Evolutionary conservation across 139 green algal genomes (phyloP).

Genomic region (Axilococcus clingmanii): DNA sequence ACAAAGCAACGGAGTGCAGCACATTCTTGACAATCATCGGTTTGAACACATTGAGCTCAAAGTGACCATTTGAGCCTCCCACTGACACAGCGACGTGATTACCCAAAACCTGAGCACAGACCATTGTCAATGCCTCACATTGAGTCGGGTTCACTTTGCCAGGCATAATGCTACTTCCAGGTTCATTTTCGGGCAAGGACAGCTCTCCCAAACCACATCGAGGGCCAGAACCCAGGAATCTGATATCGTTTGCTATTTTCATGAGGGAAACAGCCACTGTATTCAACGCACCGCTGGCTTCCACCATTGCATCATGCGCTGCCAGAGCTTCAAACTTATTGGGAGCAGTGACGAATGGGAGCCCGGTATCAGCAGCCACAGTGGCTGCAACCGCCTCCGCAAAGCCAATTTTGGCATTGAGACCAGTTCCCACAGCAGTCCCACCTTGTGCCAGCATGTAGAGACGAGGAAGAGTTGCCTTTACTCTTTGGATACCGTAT

Average conservation of each 20-base stretch:
- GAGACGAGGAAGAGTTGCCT: conserved; percentile 56
- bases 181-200: conserved; percentile 91
- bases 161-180: conserved; percentile 92
- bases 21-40: conserved; percentile 65
- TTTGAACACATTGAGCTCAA: conserved; percentile 97
- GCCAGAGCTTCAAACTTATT: conserved; percentile 98
- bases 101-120: conserved; percentile 89
- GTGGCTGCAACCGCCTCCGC: conserved; percentile 57
- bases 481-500: conserved; percentile 66
- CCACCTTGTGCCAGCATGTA: conserved; percentile 80
- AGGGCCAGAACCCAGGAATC: conserved; percentile 55
- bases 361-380: conserved; percentile 69
- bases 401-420: conserved; percentile 84
- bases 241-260: conserved; percentile 90
- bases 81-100: conserved; percentile 76
- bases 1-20: conserved; percentile 49
- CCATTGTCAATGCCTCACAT: conserved; percentile 92
- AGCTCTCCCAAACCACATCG: conserved; percentile 92
- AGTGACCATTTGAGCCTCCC: conserved; percentile 73
- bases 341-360: conserved; percentile 81
- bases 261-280: conserved; percentile 81
- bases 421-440: conserved; percentile 92
- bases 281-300: conserved; percentile 78
- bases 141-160: conserved; percentile 98
- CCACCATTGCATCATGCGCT: conserved; percentile 84